phyloP scores from a whole-genome alignment of 2,329 filamentous ascomycete genomes.

The Ceratocystiopsis brevicomis region DNA sequence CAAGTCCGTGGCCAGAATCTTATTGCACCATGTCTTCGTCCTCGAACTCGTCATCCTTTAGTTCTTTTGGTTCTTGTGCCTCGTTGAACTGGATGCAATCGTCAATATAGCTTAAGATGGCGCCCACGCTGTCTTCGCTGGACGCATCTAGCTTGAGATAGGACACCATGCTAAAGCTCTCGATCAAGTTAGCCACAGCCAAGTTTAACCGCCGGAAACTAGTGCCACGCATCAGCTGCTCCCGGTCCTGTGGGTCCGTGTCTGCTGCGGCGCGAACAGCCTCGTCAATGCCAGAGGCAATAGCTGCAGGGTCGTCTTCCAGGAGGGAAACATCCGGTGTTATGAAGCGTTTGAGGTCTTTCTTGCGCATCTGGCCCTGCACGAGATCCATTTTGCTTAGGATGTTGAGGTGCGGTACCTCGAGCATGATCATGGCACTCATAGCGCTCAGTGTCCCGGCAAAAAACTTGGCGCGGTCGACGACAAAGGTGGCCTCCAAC shows the following conservation, averaged over 20 bases:
- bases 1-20: neutral
- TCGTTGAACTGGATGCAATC: conserved; percentile 88
- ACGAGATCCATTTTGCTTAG: conserved; percentile 96
- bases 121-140: conserved; percentile 77
- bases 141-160: conserved; percentile 80
- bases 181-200: conserved; percentile 78
- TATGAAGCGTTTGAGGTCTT: conserved; percentile 75
- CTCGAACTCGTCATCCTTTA: conserved; percentile 43
- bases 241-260: conserved; percentile 41
- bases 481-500: conserved; percentile 85
- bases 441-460: conserved; percentile 88
- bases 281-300: neutral
- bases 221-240: conserved; percentile 58
- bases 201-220: conserved; percentile 71
- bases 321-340: conserved; percentile 70
- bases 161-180: conserved; percentile 95
- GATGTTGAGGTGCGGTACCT: conserved; percentile 91
- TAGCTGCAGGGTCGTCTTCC: conserved; percentile 53
- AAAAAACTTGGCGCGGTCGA: conserved; percentile 95
- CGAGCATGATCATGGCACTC: conserved; percentile 98
- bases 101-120: conserved; percentile 78
- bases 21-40: conserved; percentile 12
- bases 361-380: conserved; percentile 70
- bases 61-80: conserved; percentile 77
- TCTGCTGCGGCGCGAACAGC: conserved; percentile 5